Conservation (phyloP, 2,329 filamentous ascomycete genomes). For the Cercospora sesami region DNA sequence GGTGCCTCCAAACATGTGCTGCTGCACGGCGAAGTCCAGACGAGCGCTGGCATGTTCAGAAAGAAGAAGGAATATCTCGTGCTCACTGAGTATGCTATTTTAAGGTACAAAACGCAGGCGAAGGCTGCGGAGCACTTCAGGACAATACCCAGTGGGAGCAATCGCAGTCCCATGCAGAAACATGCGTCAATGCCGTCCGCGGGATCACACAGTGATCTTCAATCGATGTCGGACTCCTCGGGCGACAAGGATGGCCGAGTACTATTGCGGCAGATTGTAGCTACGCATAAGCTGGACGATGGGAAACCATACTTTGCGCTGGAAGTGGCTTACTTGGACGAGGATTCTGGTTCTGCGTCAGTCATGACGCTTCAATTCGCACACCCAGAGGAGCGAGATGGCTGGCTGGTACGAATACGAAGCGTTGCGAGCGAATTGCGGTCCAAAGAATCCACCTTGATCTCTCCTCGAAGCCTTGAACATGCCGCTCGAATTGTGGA, state of each 20-base stretch:
- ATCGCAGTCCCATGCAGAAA: conserved; percentile 50
- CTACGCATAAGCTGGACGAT: conserved; percentile 66
- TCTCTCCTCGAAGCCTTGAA: conserved; percentile 61
- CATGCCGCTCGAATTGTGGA: conserved; percentile 64
- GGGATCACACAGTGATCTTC: conserved; percentile 62
- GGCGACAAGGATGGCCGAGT: conserved; percentile 59
- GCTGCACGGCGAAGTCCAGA: conserved; percentile 69
- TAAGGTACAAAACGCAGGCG: conserved; percentile 67
- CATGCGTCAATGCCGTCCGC: conserved; percentile 61
- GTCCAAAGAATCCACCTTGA: conserved; percentile 52
- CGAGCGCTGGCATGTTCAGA: conserved; percentile 67
- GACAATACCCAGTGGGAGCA: conserved; percentile 37
- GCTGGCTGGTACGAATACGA: conserved; percentile 65
- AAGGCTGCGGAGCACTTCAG: conserved; percentile 66
- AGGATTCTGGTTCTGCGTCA: conserved; percentile 61
- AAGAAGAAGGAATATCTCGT: conserved; percentile 73
- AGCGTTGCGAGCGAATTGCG: conserved; percentile 59
- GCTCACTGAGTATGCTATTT: conserved; percentile 66
- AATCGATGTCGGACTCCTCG: conserved; percentile 53
- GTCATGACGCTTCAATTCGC: conserved; percentile 65
- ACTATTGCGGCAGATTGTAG: conserved; percentile 65
- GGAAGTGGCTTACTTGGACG: conserved; percentile 68
- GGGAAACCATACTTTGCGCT: conserved; percentile 66
- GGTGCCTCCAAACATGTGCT: conserved; percentile 52
- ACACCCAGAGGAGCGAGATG: conserved; percentile 63